Conservation (phyloP, 345 rosid species). For the Camelina laxa region DNA sequence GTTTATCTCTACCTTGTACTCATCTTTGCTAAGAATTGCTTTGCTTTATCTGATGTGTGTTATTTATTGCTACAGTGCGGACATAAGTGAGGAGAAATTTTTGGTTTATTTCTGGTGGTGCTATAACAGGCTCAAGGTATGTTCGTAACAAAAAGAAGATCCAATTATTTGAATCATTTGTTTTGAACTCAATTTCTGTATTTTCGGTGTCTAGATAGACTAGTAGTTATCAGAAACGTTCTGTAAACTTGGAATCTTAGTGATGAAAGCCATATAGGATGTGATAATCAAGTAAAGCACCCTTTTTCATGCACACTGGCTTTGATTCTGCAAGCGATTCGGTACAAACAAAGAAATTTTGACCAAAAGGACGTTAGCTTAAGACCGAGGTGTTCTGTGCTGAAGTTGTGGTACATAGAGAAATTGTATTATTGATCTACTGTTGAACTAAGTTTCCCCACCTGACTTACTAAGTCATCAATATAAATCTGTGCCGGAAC, state of each 20-base stretch:
- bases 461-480: background rate
- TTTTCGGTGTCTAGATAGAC: background rate
- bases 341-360: no score
- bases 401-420: background rate
- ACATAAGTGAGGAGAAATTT: slow-evolving; percentile 87
- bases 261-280: slow-evolving; percentile 1
- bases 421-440: background rate
- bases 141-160: slow-evolving; percentile 5
- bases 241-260: background rate
- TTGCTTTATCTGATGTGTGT: slow-evolving; percentile 37
- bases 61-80: slow-evolving; percentile 60
- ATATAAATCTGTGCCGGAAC: background rate
- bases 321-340: no score
- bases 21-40: background rate
- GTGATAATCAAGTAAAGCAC: background rate
- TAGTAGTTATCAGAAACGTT: slow-evolving; percentile 4
- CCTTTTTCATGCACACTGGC: background rate
- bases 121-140: slow-evolving; percentile 84
- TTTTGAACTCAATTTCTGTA: background rate
- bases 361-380: no score
- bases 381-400: background rate
- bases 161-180: background rate
- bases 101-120: slow-evolving; percentile 99
- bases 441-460: background rate
- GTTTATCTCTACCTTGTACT: background rate